Evolutionary conservation across 768 basidiomycete genomes (phyloP), one percentile per base, ranked within the genome.

Genomic region (Trametes sanguinea): DNA sequence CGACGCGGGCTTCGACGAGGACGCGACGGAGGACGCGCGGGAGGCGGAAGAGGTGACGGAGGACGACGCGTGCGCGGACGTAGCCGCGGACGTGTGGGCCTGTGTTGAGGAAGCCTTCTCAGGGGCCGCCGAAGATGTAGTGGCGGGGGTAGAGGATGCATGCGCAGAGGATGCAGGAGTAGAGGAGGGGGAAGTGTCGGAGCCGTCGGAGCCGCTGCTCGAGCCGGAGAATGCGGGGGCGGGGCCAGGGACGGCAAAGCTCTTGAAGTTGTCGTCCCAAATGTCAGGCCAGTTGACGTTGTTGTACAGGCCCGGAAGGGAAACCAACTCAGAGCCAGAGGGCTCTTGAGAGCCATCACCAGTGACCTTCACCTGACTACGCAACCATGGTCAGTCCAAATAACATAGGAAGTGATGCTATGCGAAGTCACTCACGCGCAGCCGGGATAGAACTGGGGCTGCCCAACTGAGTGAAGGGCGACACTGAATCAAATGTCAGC

Each of bases 361-460:
- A 35, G 66, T 68, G 48, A 74, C 67, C 48, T 68, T 62, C 37
- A 72, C 60, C 46, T 74, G 71, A 54, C 73, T 74, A 54, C 10
- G 50, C 11, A 4, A 14, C 35, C 35, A n/a, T 6, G 2, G 53
- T 61, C 11, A 53, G n/a, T 43, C 14, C 22, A 22, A 39, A 43
- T 43, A n/a, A 29, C 10, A 14, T 17, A 42, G 2, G 43, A 10
- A 13, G 14, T 32, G 27, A 29, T 5, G 22, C 7, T 47, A 29
- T 59, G 32, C 30, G 44, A 29, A 8, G 52, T 29, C 30, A 74
- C 80, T 74, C 67, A 82, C 82, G 75, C 72, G 77, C 81, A 82
- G 57, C 79, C 78, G 6, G 80, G 81, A 61, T 82, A 80, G 67
- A 76, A 79, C 68, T 82, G 81, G 2, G 81, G 78, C 17, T 70